These are phyloP conservation scores for Clohesyomyces aquaticus DNA, from an alignment of 495 filamentous ascomycete genomes.

Conservation along the genomic window DNA sequence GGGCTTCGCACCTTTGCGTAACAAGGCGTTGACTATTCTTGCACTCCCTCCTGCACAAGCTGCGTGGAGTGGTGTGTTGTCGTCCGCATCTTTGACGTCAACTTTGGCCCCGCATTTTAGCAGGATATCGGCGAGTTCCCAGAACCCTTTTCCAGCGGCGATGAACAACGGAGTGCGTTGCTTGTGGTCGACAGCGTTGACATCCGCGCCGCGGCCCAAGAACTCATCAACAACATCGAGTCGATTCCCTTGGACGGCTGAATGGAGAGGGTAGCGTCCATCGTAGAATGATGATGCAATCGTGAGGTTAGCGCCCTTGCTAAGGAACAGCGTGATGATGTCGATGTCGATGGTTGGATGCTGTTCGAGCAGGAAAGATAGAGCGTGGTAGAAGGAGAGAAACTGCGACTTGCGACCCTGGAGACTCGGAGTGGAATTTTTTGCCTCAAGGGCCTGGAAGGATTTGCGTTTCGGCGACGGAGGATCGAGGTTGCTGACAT, in stretches of 20 bases:
- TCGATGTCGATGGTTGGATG: slow-evolving; percentile 25
- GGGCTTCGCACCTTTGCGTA: slow-evolving; percentile 25
- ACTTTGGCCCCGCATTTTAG: slow-evolving; percentile 17
- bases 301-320: slow-evolving; percentile 12
- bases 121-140: slow-evolving; percentile 29
- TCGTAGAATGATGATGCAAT: slow-evolving; percentile 21
- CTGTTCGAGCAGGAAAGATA: slow-evolving; percentile 31
- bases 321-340: slow-evolving; percentile 27
- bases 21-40: slow-evolving; percentile 7
- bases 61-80: slow-evolving; percentile 22
- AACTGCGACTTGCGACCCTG: background rate
- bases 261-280: slow-evolving; percentile 31
- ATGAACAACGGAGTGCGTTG: slow-evolving; percentile 20
- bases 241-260: slow-evolving; percentile 30
- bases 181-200: slow-evolving; percentile 5
- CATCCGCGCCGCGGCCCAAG: slow-evolving; percentile 4
- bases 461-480: background rate
- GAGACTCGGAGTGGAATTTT: background rate
- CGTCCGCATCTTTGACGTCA: slow-evolving; percentile 15
- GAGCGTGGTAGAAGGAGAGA: slow-evolving; percentile 11
- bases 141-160: slow-evolving; percentile 22
- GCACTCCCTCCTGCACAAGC: slow-evolving; percentile 7
- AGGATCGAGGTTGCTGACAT: background rate
- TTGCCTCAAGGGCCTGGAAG: background rate
- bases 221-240: slow-evolving; percentile 29